A percentile compares a stretch with the other conserved stretches of the same genome.
phyloP scores from a whole-genome alignment of 257 asterid genomes.

The Anisodus acutangulus region DNA sequence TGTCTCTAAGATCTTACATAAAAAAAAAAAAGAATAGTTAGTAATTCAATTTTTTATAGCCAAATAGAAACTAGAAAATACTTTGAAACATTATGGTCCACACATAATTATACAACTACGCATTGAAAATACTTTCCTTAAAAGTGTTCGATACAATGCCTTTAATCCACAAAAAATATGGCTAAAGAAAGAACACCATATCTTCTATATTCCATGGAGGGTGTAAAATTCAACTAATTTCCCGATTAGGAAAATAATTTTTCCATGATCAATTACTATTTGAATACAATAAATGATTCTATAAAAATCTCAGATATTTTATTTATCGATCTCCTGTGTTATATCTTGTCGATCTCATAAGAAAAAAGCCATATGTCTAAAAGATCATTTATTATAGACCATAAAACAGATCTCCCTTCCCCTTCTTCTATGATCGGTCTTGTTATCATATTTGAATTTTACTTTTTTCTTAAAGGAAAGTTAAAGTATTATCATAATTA shows the following conservation, averaged over 20 bases:
- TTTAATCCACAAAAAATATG: neutral
- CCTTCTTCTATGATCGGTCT: neutral
- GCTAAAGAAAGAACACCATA: neutral
- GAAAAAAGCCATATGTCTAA: neutral
- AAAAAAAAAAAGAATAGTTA: neutral
- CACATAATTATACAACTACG: neutral
- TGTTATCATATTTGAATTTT: neutral
- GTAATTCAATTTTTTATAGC: neutral
- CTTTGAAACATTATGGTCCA: constrained; percentile 17
- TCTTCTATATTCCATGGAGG: neutral
- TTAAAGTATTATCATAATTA: too few species aligned
- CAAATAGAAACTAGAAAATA: neutral
- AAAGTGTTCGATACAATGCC: neutral
- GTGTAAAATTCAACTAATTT: neutral
- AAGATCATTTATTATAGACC: neutral
- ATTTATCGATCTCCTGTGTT: neutral
- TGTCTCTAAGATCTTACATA: neutral
- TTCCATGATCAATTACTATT: neutral
- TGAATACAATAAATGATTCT: too few species aligned
- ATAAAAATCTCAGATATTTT: neutral
- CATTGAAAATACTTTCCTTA: neutral
- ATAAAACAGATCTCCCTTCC: neutral
- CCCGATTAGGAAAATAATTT: too few species aligned
- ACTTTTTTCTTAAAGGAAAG: too few species aligned
- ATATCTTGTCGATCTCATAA: neutral